phyloP scores from a whole-genome alignment of 192 early-diverging fungal species.

The Backusella macrospora region DNA sequence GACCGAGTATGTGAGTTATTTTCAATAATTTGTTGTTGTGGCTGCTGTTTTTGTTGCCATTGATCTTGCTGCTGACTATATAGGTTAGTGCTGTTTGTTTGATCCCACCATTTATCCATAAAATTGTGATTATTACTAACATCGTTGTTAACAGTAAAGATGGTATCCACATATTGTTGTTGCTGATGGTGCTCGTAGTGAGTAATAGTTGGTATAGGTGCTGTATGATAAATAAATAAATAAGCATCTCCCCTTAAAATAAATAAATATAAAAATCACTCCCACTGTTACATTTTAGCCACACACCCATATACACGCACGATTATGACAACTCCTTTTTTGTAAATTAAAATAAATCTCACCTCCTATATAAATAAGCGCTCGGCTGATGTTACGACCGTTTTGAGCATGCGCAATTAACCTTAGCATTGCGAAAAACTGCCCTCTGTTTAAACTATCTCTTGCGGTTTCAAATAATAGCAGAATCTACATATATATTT shows the following conservation, averaged over 20 bases:
- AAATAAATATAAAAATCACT: too few species aligned
- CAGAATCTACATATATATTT: constrained; percentile 26
- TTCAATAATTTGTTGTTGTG: constrained; percentile 6
- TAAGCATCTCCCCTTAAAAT: constrained; percentile 2
- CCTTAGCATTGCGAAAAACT: constrained; percentile 44
- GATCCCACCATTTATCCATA: constrained; percentile 3
- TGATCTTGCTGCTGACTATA: not conserved
- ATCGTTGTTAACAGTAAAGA: not conserved
- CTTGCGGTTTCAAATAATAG: constrained; percentile 34
- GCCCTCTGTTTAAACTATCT: constrained; percentile 28
- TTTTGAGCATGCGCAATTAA: constrained; percentile 45
- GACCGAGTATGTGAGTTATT: not conserved
- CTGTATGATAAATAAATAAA: not conserved
- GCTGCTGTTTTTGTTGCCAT: not conserved
- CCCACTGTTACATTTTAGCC: not conserved
- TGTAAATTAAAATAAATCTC: constrained; percentile 9
- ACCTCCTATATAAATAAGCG: constrained; percentile 41
- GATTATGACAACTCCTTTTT: not conserved
- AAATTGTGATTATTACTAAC: not conserved
- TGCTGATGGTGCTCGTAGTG: not conserved
- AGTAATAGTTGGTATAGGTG: not conserved
- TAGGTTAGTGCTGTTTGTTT: not conserved
- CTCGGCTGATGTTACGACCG: constrained; percentile 36
- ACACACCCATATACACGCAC: not conserved
- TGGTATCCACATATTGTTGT: constrained; percentile 17